A percentile compares a stretch with the other conserved stretches of the same genome.
phyloP scores from a whole-genome alignment of 176 grass and related monocot species.

The Oryza punctata region DNA sequence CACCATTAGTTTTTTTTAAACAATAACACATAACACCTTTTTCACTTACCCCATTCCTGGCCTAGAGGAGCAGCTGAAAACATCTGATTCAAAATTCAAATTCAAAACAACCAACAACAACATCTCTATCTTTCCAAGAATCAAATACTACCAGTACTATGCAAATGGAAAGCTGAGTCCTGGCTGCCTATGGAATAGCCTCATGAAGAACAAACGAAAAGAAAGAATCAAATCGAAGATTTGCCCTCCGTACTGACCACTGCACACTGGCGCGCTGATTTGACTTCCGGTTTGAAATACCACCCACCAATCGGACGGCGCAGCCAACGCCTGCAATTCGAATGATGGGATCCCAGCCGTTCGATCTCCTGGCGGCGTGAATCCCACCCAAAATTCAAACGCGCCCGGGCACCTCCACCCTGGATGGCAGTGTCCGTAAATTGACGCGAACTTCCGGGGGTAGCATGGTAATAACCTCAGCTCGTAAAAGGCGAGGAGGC shows the following conservation, averaged over 20 bases:
- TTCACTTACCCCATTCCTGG: not conserved
- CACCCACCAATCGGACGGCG: conserved; percentile 36
- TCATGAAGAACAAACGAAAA: not conserved
- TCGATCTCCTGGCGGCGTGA: not conserved
- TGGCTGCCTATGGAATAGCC: not conserved
- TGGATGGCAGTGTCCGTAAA: not conserved
- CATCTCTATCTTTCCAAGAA: not conserved
- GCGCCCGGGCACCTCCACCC: not conserved
- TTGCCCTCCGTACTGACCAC: not conserved
- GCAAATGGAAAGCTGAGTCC: not conserved
- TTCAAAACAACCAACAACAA: not conserved
- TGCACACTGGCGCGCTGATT: not conserved
- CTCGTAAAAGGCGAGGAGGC: not conserved
- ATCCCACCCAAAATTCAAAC: conserved; percentile 49
- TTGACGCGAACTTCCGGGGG: not conserved
- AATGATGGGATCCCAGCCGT: not conserved
- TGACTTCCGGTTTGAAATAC: not conserved
- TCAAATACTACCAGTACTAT: not conserved
- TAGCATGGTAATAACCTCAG: not conserved
- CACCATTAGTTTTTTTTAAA: no score
- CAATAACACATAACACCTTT: no score
- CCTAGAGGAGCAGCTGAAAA: not conserved
- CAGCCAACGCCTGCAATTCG: not conserved
- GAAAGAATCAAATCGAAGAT: not conserved
- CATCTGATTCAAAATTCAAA: conserved; percentile 5